Evolutionary conservation across 148 eudicot species (phyloP).

Genomic region (Selenicereus undatus): DNA sequence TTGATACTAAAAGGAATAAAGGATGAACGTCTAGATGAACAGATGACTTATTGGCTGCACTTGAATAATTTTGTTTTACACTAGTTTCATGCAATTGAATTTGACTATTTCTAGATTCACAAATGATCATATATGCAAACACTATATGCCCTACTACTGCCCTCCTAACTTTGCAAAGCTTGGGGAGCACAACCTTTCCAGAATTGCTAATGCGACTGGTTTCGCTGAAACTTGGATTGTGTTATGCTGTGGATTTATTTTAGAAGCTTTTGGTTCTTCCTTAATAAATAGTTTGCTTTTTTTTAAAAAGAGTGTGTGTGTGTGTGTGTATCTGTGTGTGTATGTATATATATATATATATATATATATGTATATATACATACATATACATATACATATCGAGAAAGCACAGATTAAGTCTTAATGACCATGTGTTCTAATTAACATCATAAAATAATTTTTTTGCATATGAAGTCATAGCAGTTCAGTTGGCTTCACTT

Average conservation of each 20-base stretch:
- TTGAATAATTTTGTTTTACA: neutral
- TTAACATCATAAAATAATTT: neutral
- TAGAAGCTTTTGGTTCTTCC: neutral
- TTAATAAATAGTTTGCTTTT: neutral
- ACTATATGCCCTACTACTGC: too few species aligned
- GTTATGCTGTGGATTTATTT: neutral
- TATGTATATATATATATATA: too few species aligned
- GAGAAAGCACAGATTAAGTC: neutral
- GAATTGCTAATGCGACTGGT: too few species aligned
- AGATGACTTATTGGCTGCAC: neutral
- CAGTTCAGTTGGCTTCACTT: neutral
- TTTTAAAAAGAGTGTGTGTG: neutral
- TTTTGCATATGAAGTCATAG: neutral
- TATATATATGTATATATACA: too few species aligned
- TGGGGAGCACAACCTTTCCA: too few species aligned
- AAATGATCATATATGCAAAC: too few species aligned
- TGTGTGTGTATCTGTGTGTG: too few species aligned
- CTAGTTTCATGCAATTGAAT: too few species aligned
- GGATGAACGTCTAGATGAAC: neutral
- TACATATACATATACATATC: too few species aligned
- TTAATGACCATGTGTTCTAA: neutral
- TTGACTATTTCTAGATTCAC: too few species aligned
- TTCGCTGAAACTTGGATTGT: too few species aligned
- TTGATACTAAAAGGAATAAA: neutral
- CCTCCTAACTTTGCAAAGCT: too few species aligned